These are phyloP conservation scores for Ajuga reptans DNA, from an alignment of 305 asterid species.

Conservation along the genomic window DNA sequence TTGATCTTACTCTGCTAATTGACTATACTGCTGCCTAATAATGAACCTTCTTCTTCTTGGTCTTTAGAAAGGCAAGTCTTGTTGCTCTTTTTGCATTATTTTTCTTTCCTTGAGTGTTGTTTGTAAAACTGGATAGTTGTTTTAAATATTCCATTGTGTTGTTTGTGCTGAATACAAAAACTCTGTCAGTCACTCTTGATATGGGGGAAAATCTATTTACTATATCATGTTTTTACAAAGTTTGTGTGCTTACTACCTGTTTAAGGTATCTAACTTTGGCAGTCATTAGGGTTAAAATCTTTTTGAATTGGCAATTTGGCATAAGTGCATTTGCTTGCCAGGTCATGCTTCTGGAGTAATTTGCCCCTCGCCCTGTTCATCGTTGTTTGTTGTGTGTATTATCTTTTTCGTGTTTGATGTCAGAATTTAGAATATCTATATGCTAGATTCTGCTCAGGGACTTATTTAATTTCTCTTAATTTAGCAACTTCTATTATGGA, in stretches of 20 bases:
- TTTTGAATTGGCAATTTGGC: conserved; percentile 3
- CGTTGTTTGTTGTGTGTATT: conserved; percentile 14
- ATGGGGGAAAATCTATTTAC: background rate
- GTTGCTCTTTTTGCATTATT: background rate
- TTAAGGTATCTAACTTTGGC: conserved; percentile 14
- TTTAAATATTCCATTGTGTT: background rate
- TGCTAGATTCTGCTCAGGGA: conserved; percentile 2
- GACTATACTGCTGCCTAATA: background rate
- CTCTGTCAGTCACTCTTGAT: background rate
- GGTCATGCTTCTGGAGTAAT: conserved; percentile 1
- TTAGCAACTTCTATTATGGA: conserved; percentile 16
- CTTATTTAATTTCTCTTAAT: background rate
- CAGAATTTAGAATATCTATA: background rate
- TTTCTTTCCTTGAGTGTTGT: background rate
- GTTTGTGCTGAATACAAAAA: background rate
- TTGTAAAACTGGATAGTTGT: conserved; percentile 8
- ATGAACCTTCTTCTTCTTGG: conserved; percentile 8
- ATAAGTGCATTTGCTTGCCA: conserved; percentile 19
- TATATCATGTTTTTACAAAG: background rate
- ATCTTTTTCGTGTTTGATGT: background rate
- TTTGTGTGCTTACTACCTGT: conserved; percentile 13
- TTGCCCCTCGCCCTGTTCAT: conserved; percentile 18
- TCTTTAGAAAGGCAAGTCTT: conserved; percentile 17
- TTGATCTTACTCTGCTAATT: conserved; percentile 3
- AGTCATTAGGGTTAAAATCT: background rate